phyloP scores from a whole-genome alignment of 805 yeast species.

The Candida jianshihensis region DNA sequence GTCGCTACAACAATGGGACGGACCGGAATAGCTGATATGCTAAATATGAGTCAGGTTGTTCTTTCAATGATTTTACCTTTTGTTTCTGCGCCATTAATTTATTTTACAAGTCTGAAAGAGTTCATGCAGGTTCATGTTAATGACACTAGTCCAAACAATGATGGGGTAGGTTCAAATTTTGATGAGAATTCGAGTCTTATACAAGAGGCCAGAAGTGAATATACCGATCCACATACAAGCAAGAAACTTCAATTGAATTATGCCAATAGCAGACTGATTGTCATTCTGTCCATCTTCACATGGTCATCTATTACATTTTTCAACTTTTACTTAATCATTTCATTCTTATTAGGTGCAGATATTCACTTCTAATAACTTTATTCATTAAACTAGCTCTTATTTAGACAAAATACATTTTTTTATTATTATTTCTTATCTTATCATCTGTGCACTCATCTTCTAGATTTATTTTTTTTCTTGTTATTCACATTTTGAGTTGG shows the following conservation, averaged over 20 bases:
- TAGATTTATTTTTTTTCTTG: slow-evolving; percentile 17
- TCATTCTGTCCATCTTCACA: slow-evolving; percentile 47
- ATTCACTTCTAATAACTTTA: slow-evolving; percentile 34
- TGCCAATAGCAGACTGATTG: slow-evolving; percentile 56
- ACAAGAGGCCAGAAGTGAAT: not conserved
- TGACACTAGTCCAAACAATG: no score
- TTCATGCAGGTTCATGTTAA: slow-evolving; percentile 58
- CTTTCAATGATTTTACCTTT: slow-evolving; percentile 75
- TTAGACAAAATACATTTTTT: no score
- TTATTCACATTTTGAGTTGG: slow-evolving; percentile 23
- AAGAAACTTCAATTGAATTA: slow-evolving; percentile 44
- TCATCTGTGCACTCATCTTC: slow-evolving; percentile 9
- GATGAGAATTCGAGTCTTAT: not conserved
- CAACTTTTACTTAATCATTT: slow-evolving; percentile 59
- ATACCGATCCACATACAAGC: slow-evolving; percentile 7
- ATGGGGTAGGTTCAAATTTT: not conserved
- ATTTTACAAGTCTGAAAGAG: slow-evolving; percentile 63
- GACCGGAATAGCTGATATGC: slow-evolving; percentile 66
- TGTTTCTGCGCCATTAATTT: slow-evolving; percentile 82
- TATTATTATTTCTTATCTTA: no score
- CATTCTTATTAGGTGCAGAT: slow-evolving; percentile 44
- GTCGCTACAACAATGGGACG: slow-evolving; percentile 72
- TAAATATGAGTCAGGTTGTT: slow-evolving; percentile 80
- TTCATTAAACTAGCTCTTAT: no score
- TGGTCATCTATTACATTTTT: slow-evolving; percentile 70